Conservation (phyloP, 805 yeast species). For the Candida verbasci region DNA sequence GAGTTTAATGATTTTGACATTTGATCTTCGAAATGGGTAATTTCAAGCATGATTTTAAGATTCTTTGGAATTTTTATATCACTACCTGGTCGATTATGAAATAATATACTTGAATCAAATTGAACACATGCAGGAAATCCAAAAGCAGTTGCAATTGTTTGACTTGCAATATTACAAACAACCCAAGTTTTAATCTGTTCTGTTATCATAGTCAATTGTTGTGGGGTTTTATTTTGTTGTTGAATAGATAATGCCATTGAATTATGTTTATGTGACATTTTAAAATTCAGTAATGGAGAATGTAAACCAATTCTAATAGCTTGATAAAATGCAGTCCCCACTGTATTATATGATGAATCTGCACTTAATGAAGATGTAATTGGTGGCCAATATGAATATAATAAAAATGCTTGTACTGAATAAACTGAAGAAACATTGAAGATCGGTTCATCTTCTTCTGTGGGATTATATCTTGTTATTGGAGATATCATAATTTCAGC, state of each 20-base stretch:
- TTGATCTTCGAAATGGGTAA: conserved; percentile 83
- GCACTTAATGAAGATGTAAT: conserved; percentile 91
- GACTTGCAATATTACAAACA: conserved; percentile 87
- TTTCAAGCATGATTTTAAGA: conserved; percentile 74
- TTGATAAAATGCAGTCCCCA: conserved; percentile 88
- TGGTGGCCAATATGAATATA: conserved; percentile 95
- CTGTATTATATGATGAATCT: conserved; percentile 93
- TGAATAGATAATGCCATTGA: background rate
- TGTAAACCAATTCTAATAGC: conserved; percentile 91
- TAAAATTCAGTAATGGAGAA: conserved; percentile 52
- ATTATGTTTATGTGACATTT: background rate
- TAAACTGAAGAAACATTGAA: conserved; percentile 87
- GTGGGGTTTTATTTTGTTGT: conserved; percentile 32
- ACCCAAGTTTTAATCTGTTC: conserved; percentile 93
- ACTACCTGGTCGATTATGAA: conserved; percentile 47
- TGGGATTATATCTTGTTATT: conserved; percentile 76
- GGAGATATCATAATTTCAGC: conserved; percentile 91
- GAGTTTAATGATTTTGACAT: conserved; percentile 72
- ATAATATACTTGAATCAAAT: conserved; percentile 67
- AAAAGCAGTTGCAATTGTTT: conserved; percentile 83
- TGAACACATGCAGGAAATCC: conserved; percentile 93
- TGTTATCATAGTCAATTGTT: conserved; percentile 44
- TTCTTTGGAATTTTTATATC: conserved; percentile 46
- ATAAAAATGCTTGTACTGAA: conserved; percentile 86
- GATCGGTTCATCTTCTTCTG: conserved; percentile 75